A percentile compares a stretch with the other conserved stretches of the same genome.
Evolutionary conservation across 805 yeast species (phyloP).

Genomic region (Metahyphopichia silvanorum): DNA sequence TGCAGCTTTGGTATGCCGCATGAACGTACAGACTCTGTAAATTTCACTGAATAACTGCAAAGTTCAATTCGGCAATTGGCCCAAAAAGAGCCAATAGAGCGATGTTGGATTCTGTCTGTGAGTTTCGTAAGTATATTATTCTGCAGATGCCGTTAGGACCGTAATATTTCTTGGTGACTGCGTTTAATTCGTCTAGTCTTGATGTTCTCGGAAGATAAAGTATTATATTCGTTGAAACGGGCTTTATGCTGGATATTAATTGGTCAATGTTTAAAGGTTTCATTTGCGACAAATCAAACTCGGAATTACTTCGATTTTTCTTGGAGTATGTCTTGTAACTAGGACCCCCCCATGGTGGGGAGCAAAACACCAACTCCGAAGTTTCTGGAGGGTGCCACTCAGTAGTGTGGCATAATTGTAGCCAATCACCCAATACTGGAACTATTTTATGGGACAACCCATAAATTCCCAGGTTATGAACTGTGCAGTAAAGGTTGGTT

Average conservation of each 20-base stretch:
- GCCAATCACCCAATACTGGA: conserved; percentile 51
- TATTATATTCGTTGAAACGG: conserved; percentile 46
- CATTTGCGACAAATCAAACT: conserved; percentile 44
- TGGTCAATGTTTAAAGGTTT: conserved; percentile 48
- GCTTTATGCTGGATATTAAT: conserved; percentile 40
- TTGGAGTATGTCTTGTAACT: conserved; percentile 48
- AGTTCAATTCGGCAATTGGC: too few relatives aligned
- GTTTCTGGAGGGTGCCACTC: conserved; percentile 9
- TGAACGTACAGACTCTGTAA: too few relatives aligned
- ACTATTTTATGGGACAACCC: conserved; percentile 50
- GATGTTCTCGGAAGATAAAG: conserved; percentile 64
- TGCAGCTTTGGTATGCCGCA: too few relatives aligned
- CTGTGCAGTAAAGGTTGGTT: conserved; percentile 62
- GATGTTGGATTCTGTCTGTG: too few relatives aligned
- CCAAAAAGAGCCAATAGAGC: too few relatives aligned
- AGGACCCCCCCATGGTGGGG: conserved; percentile 92
- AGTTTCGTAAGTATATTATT: conserved; percentile 43
- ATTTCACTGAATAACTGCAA: too few relatives aligned
- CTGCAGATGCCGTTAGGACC: conserved; percentile 45
- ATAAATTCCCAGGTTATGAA: conserved; percentile 64
- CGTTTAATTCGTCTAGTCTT: conserved; percentile 48
- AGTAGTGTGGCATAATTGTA: conserved; percentile 13
- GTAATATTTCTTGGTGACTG: conserved; percentile 42
- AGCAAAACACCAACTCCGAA: conserved; percentile 61
- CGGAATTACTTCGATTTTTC: conserved; percentile 10